Conservation (phyloP, 768 basidiomycete genomes). For the Agaricus bisporus region DNA sequence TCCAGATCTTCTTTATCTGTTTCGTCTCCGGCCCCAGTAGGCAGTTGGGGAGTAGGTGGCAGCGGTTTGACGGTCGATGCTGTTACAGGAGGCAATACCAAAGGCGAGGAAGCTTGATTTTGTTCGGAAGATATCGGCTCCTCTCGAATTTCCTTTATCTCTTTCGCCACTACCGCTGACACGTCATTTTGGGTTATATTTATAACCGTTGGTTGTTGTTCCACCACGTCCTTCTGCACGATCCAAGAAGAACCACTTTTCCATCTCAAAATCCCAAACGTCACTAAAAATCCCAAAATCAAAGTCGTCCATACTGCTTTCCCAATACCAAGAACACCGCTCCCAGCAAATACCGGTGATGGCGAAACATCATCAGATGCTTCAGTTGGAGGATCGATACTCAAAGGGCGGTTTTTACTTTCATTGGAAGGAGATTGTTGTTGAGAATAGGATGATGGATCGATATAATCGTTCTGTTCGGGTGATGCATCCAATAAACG, state of each 20-base stretch:
- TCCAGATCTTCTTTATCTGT: conserved; percentile 45
- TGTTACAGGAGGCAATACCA: not conserved
- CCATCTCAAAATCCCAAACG: conserved; percentile 13
- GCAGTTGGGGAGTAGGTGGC: not conserved
- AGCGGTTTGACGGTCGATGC: not conserved
- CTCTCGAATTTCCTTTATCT: no score
- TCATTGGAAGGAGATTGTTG: not conserved
- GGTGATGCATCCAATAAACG: conserved; percentile 47
- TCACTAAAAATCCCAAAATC: conserved; percentile 10
- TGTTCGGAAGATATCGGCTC: no score
- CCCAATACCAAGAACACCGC: conserved; percentile 2
- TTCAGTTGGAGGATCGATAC: conserved; percentile 3
- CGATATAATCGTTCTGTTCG: not conserved
- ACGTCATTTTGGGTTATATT: no score
- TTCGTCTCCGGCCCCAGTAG: conserved; percentile 42
- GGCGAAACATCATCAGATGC: not conserved
- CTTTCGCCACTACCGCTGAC: no score
- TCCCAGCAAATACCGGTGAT: not conserved
- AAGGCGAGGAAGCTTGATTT: no score
- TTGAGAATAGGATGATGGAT: not conserved
- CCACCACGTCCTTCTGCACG: not conserved
- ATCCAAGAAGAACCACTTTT: not conserved
- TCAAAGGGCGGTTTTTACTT: not conserved
- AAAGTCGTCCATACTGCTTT: conserved; percentile 10
- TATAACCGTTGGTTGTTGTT: not conserved